Base-by-base conservation (phyloP, 208 protist species). In the Zelonia costaricensis region DNA sequence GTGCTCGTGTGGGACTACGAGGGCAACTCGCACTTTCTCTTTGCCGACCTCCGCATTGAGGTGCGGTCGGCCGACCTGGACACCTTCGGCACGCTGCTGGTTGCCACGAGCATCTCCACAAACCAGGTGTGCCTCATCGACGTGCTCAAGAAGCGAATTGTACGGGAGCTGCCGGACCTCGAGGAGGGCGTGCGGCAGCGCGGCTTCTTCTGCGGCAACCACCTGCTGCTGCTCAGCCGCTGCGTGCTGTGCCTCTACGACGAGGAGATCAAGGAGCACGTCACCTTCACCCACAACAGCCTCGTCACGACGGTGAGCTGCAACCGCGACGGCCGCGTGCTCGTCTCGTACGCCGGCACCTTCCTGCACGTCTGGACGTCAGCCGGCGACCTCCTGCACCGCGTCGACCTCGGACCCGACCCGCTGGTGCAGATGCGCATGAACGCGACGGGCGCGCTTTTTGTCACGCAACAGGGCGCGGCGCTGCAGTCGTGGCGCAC, bases 1-100 rank as follows among this genome's bases (percentile, higher is more conserved):
- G 51, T 92, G 23, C 44, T 89, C 13, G 44, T 92, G 20, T 94
- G 84, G 84, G 83, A 94, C 74, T 88, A 91, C 80, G 73, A 76
- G 31, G 66, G 65, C 36, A 71, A 81, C 45, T 81, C 74, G 15
- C 74, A 83, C 54, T 76, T 80, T 22, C 53, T 81, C 33, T 77
- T 91, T 35, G 64, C 66, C 2, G 78, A 86, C 10, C 38, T 82
- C 16, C 79, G 64, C 12, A 62, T 81, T 10, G 66, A 69, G 4
- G 40, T 74, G 30, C 67, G 47, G 44, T 40, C 54, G 15, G 59
- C 63, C 18, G 58, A 59, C 39, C 61, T 92, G 16, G 69, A 92
- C 62, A 20, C 74, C 16, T 82, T 86, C 67, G 80, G 82, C 4
- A 61, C 80, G 0, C 69, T 67, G 20, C 68, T 92, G 51, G 68